Base-by-base conservation (phyloP, 257 asterid species). In the Solanum okadae region DNA sequence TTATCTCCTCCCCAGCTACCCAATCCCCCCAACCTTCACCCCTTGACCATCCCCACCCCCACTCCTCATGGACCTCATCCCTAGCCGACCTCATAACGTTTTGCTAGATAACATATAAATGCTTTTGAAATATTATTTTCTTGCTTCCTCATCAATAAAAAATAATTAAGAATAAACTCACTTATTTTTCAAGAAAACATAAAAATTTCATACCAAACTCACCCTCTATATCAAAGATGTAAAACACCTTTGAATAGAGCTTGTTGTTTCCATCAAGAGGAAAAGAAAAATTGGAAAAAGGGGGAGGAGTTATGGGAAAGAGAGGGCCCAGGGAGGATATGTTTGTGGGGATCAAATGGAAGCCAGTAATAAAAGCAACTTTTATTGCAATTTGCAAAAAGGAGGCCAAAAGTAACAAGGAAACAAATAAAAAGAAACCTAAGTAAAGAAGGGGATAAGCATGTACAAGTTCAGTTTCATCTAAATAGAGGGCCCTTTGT, bases 401-500 rank as follows among this genome's bases (percentile, higher is more conserved):
- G 42, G 27, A 29, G n/a, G 73, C 65, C 27, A 72, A 84, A 52
- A 18, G 44, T 27, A 85, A 10, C 73, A 25, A 82, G 29, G 82
- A 71, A 31, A 75, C 27, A 14, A 63, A 25, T 70, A 70, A 78
- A 87, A 49, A 49, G 59, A 75, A 87, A 46, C 61, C 77, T 16
- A 23, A 72, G 83, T 46, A 38, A 15, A 42, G 82, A 82, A 86
- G 78, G 72, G 90, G 91, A 92, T 87, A 89, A 88, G 92, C 76
- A 72, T 89, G 89, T 46, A 89, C 61, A 90, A 87, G 84, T 78
- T 84, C 83, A 42, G 68, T 85, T 90, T 83, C 84, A 92, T 76
- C 87, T 72, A 67, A 86, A 90, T 86, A 76, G 89, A 87, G 91
- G 91, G 89, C 86, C 92, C 93, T 63, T 84, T 87, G 88, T 87